Base-by-base conservation (phyloP, 225 moss, liverwort and hornwort species). In the Bryoerythrophyllum caledonicum region DNA sequence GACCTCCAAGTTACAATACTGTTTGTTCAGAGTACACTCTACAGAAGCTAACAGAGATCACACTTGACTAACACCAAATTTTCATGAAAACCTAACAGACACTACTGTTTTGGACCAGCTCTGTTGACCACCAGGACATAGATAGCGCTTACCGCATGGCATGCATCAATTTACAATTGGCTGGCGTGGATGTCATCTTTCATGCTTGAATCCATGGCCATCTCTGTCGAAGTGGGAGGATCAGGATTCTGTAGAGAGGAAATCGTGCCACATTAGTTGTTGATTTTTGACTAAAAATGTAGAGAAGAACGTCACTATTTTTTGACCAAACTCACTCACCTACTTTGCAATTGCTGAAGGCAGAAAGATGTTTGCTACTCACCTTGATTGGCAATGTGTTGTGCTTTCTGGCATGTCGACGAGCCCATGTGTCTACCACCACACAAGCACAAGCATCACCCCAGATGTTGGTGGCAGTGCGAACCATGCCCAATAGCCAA, bases 401-500 rank as follows among this genome's bases (percentile, higher is more conserved):
- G 14, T 80, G 79, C 58, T 84, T 90, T 65, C 43, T 88, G 2
- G 78, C 71, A 37, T 93, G 84, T n/a, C 76, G 72, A 32, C 73
- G 63, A 51, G 83, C 87, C 96, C 96, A 96, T 24, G 70, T 82
- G 83, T 96, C 84, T 5, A 96, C 92, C 21, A 96, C 74, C 64
- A 96, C 89, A 62, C 89, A 90, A 68, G 96, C 96, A 65, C 90
- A 90, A 11, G 83, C 88, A 60, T 96, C 96, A 60, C 96, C 96
- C 94, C 94, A 96, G 32, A 94, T 91, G 57, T 96, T 96, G 2
- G 88, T 81, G 28, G 90, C 79, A 19, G 96, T 94, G 3, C 96
- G 94, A 76, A 94, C 54, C 92, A 91, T 92, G 30, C 94, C 96
- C 68, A 96, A 70, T 57, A 96, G 82, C 96, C 96, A 96, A 72